A percentile compares a stretch with the other conserved stretches of the same genome.
Conservation (phyloP, 208 protist genomes). For the Kentomonas sorsogonicus region DNA sequence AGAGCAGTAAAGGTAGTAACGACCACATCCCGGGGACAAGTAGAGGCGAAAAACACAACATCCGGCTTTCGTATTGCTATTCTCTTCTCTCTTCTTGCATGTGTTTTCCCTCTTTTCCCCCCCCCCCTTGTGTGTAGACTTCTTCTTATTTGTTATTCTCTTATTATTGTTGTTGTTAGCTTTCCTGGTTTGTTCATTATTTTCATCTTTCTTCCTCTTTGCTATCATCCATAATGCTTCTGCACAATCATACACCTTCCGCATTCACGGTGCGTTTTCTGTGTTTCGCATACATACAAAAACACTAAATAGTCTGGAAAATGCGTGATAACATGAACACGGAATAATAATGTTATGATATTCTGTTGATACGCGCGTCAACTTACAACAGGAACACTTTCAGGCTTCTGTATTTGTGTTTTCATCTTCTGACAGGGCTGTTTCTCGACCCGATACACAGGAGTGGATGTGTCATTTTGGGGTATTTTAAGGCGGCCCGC, state of each 20-base stretch:
- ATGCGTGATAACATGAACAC: background rate
- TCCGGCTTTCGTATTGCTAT: too few species aligned
- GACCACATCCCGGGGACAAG: too few species aligned
- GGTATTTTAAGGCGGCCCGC: too few species aligned
- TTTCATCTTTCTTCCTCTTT: conserved; percentile 6
- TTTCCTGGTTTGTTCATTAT: conserved; percentile 4
- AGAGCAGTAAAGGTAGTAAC: too few species aligned
- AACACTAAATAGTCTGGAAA: background rate
- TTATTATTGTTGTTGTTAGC: background rate
- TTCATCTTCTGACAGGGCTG: too few species aligned
- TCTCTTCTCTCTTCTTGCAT: conserved; percentile 5
- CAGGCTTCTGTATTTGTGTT: too few species aligned
- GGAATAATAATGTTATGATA: background rate
- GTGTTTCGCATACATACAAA: conserved; percentile 1
- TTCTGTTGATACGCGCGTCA: background rate
- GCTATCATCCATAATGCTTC: background rate
- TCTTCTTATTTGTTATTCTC: conserved; percentile 10
- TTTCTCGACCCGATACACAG: too few species aligned
- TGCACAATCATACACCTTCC: too few species aligned
- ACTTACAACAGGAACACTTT: too few species aligned
- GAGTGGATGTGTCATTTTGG: too few species aligned
- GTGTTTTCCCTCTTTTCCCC: background rate
- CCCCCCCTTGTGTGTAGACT: background rate
- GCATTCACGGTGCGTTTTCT: too few species aligned
- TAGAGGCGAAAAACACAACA: too few species aligned